Evolutionary conservation across 2,329 filamentous ascomycete genomes (phyloP).

Genomic region (Chrysosporium keratinophilum): DNA sequence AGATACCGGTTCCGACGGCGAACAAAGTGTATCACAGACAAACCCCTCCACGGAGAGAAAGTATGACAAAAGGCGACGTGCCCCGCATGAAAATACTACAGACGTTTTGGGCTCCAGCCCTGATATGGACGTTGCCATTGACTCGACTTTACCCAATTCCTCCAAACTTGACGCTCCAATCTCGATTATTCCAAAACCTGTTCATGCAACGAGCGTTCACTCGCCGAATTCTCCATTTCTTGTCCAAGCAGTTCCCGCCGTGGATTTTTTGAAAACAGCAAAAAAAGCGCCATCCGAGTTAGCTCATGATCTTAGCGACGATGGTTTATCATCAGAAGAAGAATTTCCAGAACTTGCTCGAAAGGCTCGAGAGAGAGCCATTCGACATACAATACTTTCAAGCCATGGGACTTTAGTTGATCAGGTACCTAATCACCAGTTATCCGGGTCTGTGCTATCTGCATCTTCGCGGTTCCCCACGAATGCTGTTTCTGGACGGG

Average conservation of each 20-base stretch:
- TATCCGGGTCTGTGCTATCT: background rate
- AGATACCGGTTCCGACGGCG: slow-evolving; percentile 3
- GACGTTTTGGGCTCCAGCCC: background rate
- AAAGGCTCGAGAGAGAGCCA: slow-evolving; percentile 33
- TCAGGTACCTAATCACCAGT: background rate
- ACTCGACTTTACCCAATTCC: background rate
- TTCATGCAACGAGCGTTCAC: too few species aligned
- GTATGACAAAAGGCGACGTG: slow-evolving; percentile 19
- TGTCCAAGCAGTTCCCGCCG: background rate
- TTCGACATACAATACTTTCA: slow-evolving; percentile 6
- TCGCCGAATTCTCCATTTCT: too few species aligned
- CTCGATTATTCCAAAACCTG: too few species aligned
- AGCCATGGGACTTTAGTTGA: background rate
- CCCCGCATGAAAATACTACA: slow-evolving; percentile 16
- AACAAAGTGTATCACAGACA: slow-evolving; percentile 17
- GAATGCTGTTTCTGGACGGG: background rate
- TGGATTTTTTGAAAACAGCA: background rate
- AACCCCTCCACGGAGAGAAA: background rate
- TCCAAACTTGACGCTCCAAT: too few species aligned
- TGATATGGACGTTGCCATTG: background rate
- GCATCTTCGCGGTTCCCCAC: background rate
- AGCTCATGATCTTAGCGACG: slow-evolving; percentile 6
- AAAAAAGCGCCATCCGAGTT: background rate
- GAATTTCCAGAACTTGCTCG: slow-evolving; percentile 36
- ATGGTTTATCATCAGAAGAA: slow-evolving; percentile 30